Evolutionary conservation across 306 rosid species (phyloP).

Genomic region (Casuarina equisetifolia): DNA sequence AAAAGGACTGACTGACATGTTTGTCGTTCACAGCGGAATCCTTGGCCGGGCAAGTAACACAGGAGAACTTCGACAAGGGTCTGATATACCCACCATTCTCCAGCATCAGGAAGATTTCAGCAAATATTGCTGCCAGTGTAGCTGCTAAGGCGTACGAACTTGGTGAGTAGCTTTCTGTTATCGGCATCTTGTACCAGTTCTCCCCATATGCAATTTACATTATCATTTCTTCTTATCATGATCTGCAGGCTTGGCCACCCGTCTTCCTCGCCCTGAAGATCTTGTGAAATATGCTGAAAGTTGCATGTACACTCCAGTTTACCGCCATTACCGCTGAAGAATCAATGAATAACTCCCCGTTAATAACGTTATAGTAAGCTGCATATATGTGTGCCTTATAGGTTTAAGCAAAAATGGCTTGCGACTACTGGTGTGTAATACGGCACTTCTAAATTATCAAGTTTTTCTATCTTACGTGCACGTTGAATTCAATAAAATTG

Average conservation of each 20-base stretch:
- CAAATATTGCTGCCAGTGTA: constrained; percentile 76
- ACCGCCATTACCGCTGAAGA: constrained; percentile 65
- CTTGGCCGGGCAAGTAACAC: constrained; percentile 64
- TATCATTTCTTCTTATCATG: constrained; percentile 11
- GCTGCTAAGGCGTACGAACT: constrained; percentile 92
- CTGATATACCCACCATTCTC: constrained; percentile 75
- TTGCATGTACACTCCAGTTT: constrained; percentile 81
- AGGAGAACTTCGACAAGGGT: constrained; percentile 59
- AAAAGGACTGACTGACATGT: constrained; percentile 8
- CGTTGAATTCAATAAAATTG: background rate
- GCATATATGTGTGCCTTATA: constrained; percentile 14
- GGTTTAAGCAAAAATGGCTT: background rate
- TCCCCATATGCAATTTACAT: background rate
- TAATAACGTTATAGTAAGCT: constrained; percentile 10
- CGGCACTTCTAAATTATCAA: background rate
- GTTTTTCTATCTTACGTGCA: background rate
- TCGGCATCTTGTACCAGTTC: background rate
- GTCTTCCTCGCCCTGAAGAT: constrained; percentile 78
- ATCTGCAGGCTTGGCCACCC: constrained; percentile 74
- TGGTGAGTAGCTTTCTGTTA: constrained; percentile 41
- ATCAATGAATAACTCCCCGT: background rate
- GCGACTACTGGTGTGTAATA: background rate
- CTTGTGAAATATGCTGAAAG: constrained; percentile 84
- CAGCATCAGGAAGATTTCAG: constrained; percentile 81
- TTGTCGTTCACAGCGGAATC: constrained; percentile 59